phyloP scores from a whole-genome alignment of 2,329 filamentous ascomycete species.

The Talaromyces islandicus region DNA sequence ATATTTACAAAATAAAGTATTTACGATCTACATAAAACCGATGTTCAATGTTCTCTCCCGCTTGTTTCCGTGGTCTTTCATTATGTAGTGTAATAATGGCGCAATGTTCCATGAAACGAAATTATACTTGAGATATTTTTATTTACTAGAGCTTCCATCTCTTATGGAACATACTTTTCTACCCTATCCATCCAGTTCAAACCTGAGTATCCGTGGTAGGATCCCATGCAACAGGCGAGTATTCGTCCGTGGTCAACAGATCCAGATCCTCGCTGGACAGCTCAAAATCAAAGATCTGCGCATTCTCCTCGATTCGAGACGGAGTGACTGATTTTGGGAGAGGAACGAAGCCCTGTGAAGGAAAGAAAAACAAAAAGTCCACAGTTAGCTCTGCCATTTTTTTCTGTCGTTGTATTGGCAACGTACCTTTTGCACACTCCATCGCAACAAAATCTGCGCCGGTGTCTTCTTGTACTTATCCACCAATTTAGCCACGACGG shows the following conservation, averaged over 20 bases:
- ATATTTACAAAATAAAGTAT: neutral
- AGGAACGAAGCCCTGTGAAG: constrained; percentile 56
- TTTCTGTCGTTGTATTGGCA: constrained; percentile 14
- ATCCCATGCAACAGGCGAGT: constrained; percentile 22
- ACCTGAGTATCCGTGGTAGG: neutral
- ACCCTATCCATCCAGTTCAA: neutral
- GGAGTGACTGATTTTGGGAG: constrained; percentile 59
- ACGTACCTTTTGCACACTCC: constrained; percentile 52
- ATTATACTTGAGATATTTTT: too few species aligned
- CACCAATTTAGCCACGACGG: constrained; percentile 44
- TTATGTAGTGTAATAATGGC: too few species aligned
- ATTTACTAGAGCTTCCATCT: too few species aligned
- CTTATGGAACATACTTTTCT: too few species aligned
- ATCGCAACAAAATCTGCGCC: constrained; percentile 54
- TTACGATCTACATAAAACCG: too few species aligned
- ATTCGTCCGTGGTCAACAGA: constrained; percentile 47
- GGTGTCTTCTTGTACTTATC: constrained; percentile 55
- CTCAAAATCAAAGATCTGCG: constrained; percentile 55
- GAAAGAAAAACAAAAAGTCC: too few species aligned
- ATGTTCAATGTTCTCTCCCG: too few species aligned
- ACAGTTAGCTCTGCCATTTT: neutral
- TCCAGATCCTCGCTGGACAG: constrained; percentile 55
- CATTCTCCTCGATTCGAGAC: constrained; percentile 56
- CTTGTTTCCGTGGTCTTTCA: too few species aligned
- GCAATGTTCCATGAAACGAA: too few species aligned